Base-by-base conservation (phyloP, 768 basidiomycete genomes). In the Termitomyces sp. region DNA sequence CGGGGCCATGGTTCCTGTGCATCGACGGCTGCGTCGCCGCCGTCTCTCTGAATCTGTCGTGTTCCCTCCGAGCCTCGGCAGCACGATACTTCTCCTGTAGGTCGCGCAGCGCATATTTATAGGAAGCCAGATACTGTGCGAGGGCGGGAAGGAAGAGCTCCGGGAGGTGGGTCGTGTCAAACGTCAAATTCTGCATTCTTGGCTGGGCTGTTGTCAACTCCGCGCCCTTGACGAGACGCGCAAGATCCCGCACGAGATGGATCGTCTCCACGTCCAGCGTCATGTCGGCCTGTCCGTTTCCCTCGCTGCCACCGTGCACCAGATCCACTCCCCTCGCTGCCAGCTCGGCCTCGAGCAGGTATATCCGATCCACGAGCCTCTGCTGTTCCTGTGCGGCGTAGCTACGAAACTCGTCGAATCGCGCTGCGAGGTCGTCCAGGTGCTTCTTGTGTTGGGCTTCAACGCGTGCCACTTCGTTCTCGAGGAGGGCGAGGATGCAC, bases 341-440 rank as follows among this genome's bases (percentile, higher is more conserved):
- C 16, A 57, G 16, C 32, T 63, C 42, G 7, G 47, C 52, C 48
- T 62, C 62, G 3, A 63, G 62, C 33, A 48, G 48, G 9, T 33
- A 40, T 49, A 63, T 42, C 9, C 58, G 55, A 3, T 48, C 58
- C 18, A 12, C 20, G 30, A 63, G 55, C 45, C 12, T 14, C n/a
- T 45, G 46, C n/a, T 57, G 48, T 40, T 44, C 44, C 8, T 50
- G 33, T 4, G 40, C 47, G 2, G 62, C 48, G 9, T 45, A 18
- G 5, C 39, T 44, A 14, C 55, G 58, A 32, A 39, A 60, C 9
- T 50, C 36, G 22, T 63, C 42, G 20, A 60, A 63, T 4, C 47
- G 53, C 18, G 18, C 56, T 16, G 55, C n/a, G 36, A 63, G 36
- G 9, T 57, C 43, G 20, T 44, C 13, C 16, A 57, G 30, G 16